phyloP scores from a whole-genome alignment of 73 alveolate genomes.

The Tetrahymena malaccensis region DNA sequence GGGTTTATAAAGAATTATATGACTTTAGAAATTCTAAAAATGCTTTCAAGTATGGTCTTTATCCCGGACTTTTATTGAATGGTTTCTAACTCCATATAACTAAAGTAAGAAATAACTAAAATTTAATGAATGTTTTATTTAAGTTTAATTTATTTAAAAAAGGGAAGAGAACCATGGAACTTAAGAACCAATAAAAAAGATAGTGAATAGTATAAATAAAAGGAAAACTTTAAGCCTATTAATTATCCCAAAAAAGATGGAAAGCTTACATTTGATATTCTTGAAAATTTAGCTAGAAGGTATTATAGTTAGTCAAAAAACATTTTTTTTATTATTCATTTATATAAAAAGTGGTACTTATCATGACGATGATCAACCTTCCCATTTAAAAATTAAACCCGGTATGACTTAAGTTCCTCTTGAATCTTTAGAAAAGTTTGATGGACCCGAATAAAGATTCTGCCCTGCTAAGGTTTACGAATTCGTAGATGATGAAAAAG shows the following conservation, averaged over 20 bases:
- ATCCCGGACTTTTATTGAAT: constrained; percentile 63
- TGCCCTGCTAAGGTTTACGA: constrained; percentile 97
- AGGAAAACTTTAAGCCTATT: constrained; percentile 51
- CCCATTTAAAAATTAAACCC: constrained; percentile 75
- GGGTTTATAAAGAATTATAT: constrained; percentile 46
- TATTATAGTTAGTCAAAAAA: neutral
- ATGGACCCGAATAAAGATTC: constrained; percentile 87
- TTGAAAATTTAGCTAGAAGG: constrained; percentile 74
- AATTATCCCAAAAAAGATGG: constrained; percentile 94
- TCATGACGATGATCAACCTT: constrained; percentile 94
- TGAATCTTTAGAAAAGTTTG: constrained; percentile 48
- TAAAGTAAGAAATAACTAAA: neutral
- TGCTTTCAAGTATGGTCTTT: constrained; percentile 52
- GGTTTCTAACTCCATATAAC: constrained; percentile 44
- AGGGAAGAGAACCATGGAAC: constrained; percentile 81
- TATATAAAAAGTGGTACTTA: constrained; percentile 58
- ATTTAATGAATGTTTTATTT: too few species aligned
- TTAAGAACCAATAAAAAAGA: constrained; percentile 37
- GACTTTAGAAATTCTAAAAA: constrained; percentile 47
- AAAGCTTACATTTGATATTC: constrained; percentile 77
- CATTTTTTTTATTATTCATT: neutral
- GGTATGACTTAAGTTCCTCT: constrained; percentile 47
- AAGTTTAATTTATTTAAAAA: neutral
- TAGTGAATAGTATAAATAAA: constrained; percentile 42
- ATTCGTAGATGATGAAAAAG: constrained; percentile 47